Conservation (phyloP, 1,139 yeast genomes). For the Suhomyces atakaporum region DNA sequence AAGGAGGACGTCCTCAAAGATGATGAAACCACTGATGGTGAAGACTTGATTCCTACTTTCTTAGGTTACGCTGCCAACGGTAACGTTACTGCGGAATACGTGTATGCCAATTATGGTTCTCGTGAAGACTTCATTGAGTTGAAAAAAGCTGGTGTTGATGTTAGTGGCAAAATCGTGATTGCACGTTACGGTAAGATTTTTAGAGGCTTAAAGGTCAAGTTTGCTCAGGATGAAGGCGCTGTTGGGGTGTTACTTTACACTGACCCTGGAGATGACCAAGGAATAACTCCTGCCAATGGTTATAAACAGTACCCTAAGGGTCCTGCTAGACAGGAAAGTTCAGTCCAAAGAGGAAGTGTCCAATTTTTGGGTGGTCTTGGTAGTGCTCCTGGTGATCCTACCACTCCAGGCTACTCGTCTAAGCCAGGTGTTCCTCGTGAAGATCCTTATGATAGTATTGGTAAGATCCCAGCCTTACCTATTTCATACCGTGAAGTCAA, state of each 20-base stretch:
- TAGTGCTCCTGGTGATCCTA: slow-evolving; percentile 80
- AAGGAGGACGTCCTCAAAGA: slow-evolving; percentile 71
- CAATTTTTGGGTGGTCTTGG: slow-evolving; percentile 67
- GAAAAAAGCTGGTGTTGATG: slow-evolving; percentile 34
- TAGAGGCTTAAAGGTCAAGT: slow-evolving; percentile 49
- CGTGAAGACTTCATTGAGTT: slow-evolving; percentile 39
- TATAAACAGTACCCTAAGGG: slow-evolving; percentile 47
- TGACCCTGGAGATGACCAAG: slow-evolving; percentile 49
- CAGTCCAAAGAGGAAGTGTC: slow-evolving; percentile 69
- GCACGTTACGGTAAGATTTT: slow-evolving; percentile 44
- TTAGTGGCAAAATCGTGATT: slow-evolving; percentile 45
- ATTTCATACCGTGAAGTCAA: slow-evolving; percentile 49
- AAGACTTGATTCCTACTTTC: slow-evolving; percentile 48
- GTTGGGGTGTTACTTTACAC: slow-evolving; percentile 45
- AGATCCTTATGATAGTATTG: slow-evolving; percentile 45
- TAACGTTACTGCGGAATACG: slow-evolving; percentile 47
- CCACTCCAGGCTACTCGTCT: slow-evolving; percentile 82
- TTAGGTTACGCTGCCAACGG: slow-evolving; percentile 52
- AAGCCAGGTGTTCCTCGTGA: slow-evolving; percentile 51
- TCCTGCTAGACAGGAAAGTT: slow-evolving; percentile 50
- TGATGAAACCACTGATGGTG: slow-evolving; percentile 63
- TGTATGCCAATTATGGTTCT: slow-evolving; percentile 46
- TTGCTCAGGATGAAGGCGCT: slow-evolving; percentile 52
- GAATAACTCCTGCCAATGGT: slow-evolving; percentile 46
- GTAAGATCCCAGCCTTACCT: slow-evolving; percentile 50